Base-by-base conservation (phyloP, 192 early-diverging fungal species). In the Mortierella antarctica region DNA sequence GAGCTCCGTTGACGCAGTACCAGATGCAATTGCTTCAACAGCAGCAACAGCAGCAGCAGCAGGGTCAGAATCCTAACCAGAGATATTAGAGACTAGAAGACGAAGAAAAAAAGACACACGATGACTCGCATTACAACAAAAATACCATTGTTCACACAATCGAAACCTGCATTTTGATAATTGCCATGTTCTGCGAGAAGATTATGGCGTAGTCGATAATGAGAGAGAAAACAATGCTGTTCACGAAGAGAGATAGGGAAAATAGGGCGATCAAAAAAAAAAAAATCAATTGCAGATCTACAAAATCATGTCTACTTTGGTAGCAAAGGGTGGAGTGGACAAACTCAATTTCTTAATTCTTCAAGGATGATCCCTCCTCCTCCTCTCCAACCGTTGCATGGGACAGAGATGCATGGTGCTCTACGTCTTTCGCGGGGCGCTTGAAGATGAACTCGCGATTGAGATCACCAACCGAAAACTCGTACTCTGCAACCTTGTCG, bases 361-460 rank as follows among this genome's bases (percentile, higher is more conserved):
- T 51, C 50, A 2, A 12, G 1, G 50, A 15, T 2, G 50, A 51
- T 51, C 11, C 17, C 2, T 12, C 17, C 31, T 31, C 31, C 3
- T 31, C 31, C 31, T 3, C 31, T 31, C 31, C 31, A 31, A 31
- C 31, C 31, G 31, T 31, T 31, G 1, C 31, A 31, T 3, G 31
- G 31, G 31, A 2, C 31, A 2, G 31, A 31, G 31, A 31, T 31
- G 1, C 31, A 31, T 31, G 31, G 3, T 1, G 15, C 9, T 64
- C 49, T 15, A 23, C n/a, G 52, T 52, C 40, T 31, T 31, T 31
- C 31, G 3, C 1, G 31, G 31, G 3, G 31, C 65, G 57, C 65
- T 76, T 77, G 12, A 77, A 65, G 54, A 77, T 77, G 12, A 77
- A 77, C 55, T 77, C 74, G 52, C 21, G 74, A 70, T 77, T 67